Evolutionary conservation across 1,284 basidiomycete genomes (phyloP).

Genomic region (Porodaedalea pini): DNA sequence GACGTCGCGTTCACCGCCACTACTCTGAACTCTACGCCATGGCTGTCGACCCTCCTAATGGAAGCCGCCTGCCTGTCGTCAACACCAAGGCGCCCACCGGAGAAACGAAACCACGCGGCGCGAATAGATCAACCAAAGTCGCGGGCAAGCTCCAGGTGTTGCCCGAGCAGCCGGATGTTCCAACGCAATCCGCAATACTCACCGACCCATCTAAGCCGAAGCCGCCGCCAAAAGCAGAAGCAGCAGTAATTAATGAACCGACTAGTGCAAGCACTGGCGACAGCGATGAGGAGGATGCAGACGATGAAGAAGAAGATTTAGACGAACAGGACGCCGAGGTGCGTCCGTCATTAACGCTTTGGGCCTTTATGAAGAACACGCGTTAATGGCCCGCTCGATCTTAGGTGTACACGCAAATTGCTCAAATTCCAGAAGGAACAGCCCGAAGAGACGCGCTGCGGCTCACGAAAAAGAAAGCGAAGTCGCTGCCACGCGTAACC

Average conservation of each 20-base stretch:
- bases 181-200: conserved; percentile 35
- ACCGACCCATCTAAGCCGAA: conserved; percentile 26
- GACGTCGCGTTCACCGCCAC: conserved; percentile 38
- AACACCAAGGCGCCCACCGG: conserved; percentile 10
- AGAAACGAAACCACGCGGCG: conserved; percentile 60
- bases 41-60: conserved; percentile 13
- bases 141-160: conserved; percentile 89
- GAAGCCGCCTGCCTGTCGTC: conserved; percentile 5
- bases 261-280: conserved; percentile 47
- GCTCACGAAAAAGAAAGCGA: conserved; percentile 91
- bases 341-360: conserved; percentile 27
- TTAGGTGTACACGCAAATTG: conserved; percentile 86
- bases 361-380: conserved; percentile 4
- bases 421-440: conserved; percentile 90
- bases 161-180: conserved; percentile 81
- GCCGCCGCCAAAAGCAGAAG: conserved; percentile 26
- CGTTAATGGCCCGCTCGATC: conserved; percentile 10
- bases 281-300: conserved; percentile 67
- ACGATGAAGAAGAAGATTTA: conserved; percentile 55
- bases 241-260: conserved; percentile 1
- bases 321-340: conserved; percentile 59
- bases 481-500: conserved; percentile 89
- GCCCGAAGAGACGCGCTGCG: conserved; percentile 87
- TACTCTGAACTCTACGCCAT: conserved; percentile 3
- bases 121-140: conserved; percentile 83